These are phyloP conservation scores for Euphorbia lathyris DNA, from an alignment of 345 rosid species.

Conservation along the genomic window DNA sequence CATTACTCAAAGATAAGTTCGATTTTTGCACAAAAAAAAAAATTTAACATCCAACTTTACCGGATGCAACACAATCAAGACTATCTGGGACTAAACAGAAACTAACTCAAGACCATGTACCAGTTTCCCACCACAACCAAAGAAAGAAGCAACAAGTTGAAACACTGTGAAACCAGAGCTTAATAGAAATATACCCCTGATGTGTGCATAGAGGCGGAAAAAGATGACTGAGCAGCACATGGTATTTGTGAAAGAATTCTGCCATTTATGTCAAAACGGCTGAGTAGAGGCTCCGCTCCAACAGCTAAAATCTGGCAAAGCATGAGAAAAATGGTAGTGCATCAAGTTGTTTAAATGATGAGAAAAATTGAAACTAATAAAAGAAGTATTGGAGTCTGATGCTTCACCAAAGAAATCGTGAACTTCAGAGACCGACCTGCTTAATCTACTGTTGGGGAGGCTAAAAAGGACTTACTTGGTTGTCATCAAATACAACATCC, in stretches of 20 bases:
- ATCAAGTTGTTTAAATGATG: neutral
- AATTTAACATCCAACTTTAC: neutral
- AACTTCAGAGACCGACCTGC: neutral
- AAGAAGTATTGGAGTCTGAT: too few species aligned
- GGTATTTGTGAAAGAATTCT: constrained; percentile 65
- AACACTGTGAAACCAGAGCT: neutral
- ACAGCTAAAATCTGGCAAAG: constrained; percentile 72
- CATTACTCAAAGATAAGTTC: neutral
- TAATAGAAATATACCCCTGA: constrained; percentile 42
- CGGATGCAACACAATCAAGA: neutral
- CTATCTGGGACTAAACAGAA: neutral
- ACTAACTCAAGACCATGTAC: neutral
- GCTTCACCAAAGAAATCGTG: too few species aligned
- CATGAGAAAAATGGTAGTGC: neutral
- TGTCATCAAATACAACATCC: constrained; percentile 69
- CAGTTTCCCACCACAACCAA: neutral
- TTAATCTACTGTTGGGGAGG: neutral
- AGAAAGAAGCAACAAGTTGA: neutral
- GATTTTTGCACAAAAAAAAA: neutral
- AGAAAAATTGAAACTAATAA: neutral
- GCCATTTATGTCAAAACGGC: constrained; percentile 74
- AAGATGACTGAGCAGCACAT: constrained; percentile 80
- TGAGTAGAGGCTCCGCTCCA: constrained; percentile 75
- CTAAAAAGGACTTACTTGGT: constrained; percentile 52
- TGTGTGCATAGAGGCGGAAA: constrained; percentile 71